Evolutionary conservation across 768 basidiomycete species (phyloP), one percentile per base, ranked within the genome.

Genomic region (Chiua virens): DNA sequence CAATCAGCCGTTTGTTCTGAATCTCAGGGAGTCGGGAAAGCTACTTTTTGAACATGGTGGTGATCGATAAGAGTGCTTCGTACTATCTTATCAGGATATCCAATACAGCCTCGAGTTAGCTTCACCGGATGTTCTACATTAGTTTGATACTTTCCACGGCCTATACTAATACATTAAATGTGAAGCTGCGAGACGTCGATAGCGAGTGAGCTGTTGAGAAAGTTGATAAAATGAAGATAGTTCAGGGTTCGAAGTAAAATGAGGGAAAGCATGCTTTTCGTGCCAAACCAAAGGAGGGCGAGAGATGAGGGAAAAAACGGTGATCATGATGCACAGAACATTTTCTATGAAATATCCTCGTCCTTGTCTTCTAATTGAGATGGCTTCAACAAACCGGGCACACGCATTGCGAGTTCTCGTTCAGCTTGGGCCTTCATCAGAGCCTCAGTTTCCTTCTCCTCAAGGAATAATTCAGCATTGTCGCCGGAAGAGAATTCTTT

Each of bases 311-410:
- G 22, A 50, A 54, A 56, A 59, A 64, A 61, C 58, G 63, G 61
- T 59, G 58, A 56, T 49, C 56, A 58, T 58, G 58, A 57, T 62
- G 61, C 55, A 56, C 59, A 62, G 34, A 56, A 58, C 54, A 22
- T 32, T 45, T 50, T 59, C 69, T 66, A 68, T 65, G 67, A 68
- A 45, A 68, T 90, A 75, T 91, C 89, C 72, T 91, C 89, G 65
- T 95, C 92, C 73, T 89, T 90, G 73, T 96, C 94, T 66, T 95
- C 92, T 68, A 98, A 66, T 71, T 95, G 92, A 60, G 87, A 89
- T 36, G 94, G 95, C 71, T 97, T 97, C 69, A 98, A 80, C 89
- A 98, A 89, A 36, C 97, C 97, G n/a, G 95, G 96, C 53, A 98
- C 92, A 58, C 90, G 82, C 80, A 91, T 89, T 22, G 94, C 93